Percentiles rank a stretch among this genome's conserved stretches.
Evolutionary conservation across 306 rosid genomes (phyloP).

Genomic region (Lagenaria siceraria): DNA sequence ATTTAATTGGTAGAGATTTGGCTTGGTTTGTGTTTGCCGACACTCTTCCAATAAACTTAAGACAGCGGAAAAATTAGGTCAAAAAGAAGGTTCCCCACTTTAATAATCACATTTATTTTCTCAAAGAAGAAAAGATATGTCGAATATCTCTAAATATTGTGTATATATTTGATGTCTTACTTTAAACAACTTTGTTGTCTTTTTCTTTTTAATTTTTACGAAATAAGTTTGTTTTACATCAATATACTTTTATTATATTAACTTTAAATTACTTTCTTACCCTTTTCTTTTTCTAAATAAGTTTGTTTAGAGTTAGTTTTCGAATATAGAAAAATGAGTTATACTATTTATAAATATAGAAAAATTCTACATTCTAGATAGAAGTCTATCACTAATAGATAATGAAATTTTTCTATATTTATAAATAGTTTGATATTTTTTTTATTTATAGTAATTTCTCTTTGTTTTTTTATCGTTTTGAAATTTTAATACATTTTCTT

Average conservation of each 20-base stretch:
- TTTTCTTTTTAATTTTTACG: not conserved
- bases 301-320: too few species aligned
- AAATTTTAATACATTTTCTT: too few species aligned
- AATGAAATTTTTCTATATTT: too few species aligned
- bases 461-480: too few species aligned
- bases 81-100: not conserved
- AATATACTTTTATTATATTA: not conserved
- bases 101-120: not conserved
- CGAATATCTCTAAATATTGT: not conserved
- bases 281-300: too few species aligned
- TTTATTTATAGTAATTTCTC: too few species aligned
- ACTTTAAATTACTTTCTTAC: not conserved
- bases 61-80: too few species aligned
- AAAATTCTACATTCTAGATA: too few species aligned
- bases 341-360: too few species aligned
- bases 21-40: not conserved
- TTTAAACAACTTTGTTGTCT: not conserved
- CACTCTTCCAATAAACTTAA: not conserved
- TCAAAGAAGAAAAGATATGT: not conserved
- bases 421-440: too few species aligned
- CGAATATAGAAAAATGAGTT: too few species aligned
- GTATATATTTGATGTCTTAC: not conserved
- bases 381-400: too few species aligned
- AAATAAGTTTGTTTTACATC: not conserved
- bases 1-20: not conserved